Conservation (phyloP, 768 basidiomycete species). For the Trametes villosa region DNA sequence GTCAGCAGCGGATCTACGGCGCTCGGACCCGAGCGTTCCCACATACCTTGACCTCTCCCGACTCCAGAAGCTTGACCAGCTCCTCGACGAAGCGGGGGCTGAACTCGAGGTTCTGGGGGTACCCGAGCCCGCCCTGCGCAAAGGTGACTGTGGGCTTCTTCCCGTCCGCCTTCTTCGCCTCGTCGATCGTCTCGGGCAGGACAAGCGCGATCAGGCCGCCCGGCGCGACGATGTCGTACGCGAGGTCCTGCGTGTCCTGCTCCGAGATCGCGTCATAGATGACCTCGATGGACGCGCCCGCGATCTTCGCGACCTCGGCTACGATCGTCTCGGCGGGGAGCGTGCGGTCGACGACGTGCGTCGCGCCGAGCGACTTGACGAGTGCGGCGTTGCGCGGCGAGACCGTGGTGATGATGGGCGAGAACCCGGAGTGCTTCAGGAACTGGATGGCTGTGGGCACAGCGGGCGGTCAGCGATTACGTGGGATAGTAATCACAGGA, state of each 20-base stretch:
- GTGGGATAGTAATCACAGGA: no score
- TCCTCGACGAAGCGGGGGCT: conserved; percentile 26
- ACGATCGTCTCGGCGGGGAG: conserved; percentile 12
- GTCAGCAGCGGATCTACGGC: no score
- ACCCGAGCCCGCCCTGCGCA: conserved; percentile 23
- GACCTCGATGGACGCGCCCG: conserved; percentile 21
- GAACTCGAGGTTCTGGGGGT: conserved; percentile 15
- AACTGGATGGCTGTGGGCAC: conserved; percentile 33
- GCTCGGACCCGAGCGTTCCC: no score
- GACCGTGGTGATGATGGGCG: conserved; percentile 22
- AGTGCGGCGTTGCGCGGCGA: conserved; percentile 27
- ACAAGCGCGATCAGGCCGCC: conserved; percentile 26
- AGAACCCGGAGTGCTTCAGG: conserved; percentile 18
- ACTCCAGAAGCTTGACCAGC: conserved; percentile 20
- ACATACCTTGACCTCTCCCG: conserved; percentile 29
- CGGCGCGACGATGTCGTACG: conserved; percentile 26
- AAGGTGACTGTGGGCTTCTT: conserved; percentile 57
- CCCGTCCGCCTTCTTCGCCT: conserved; percentile 43
- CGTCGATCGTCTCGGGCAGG: neutral
- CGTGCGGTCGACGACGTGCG: conserved; percentile 32
- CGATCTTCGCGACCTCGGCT: conserved; percentile 24
- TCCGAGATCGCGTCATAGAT: conserved; percentile 27
- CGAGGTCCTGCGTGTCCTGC: conserved; percentile 26
- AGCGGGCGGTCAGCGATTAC: no score
- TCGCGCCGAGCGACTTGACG: conserved; percentile 28